Conservation (phyloP, 148 eudicot genomes). For the Vaccinium corymbosum region DNA sequence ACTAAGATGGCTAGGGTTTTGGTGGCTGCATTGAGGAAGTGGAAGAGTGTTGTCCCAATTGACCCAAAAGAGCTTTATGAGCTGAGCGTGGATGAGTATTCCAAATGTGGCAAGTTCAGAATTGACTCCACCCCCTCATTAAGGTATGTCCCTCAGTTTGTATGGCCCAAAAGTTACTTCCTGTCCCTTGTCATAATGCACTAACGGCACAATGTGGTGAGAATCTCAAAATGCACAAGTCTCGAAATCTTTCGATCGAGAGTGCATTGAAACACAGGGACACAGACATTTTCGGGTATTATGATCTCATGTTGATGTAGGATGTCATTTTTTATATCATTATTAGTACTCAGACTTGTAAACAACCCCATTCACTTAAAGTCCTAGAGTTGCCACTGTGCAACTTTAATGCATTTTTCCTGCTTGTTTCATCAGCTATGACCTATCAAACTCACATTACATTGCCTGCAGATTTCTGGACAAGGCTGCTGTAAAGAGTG, state of each 20-base stretch:
- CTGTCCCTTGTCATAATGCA: no score
- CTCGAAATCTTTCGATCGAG: no score
- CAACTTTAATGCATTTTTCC: neutral
- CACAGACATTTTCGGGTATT: no score
- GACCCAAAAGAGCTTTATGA: conserved; percentile 66
- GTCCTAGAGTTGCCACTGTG: neutral
- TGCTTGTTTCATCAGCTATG: neutral
- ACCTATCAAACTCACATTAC: neutral
- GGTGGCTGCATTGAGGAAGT: conserved; percentile 55
- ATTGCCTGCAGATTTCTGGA: conserved; percentile 40
- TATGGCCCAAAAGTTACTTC: neutral
- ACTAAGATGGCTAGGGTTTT: conserved; percentile 69
- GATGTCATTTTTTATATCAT: no score
- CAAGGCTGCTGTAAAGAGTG: conserved; percentile 58
- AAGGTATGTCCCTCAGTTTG: conserved; percentile 26
- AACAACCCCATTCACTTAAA: no score
- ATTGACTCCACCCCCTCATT: conserved; percentile 44
- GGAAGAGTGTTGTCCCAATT: conserved; percentile 37
- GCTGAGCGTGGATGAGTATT: conserved; percentile 50
- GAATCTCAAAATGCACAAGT: no score
- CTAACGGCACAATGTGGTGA: no score
- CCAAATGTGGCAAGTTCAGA: conserved; percentile 46
- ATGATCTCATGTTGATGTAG: no score
- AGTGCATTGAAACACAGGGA: no score
- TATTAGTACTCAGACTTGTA: no score